Evolutionary conservation across 73 alveolate genomes (phyloP).

Genomic region (Halteria grandinella): DNA sequence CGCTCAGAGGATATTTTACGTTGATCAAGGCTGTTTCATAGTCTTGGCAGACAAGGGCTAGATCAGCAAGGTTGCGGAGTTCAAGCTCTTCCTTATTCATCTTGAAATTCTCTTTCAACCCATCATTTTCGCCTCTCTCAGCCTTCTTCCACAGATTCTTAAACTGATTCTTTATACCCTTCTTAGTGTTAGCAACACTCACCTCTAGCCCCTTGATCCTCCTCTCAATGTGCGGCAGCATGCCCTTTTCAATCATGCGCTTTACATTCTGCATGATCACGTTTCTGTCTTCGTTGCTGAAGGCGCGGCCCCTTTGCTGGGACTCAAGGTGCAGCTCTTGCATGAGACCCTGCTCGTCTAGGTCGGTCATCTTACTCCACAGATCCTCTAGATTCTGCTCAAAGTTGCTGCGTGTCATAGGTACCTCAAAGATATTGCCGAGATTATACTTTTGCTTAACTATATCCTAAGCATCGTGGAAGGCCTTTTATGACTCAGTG

Average conservation of each 20-base stretch:
- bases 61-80: slow-evolving; percentile 36
- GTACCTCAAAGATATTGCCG: slow-evolving; percentile 28
- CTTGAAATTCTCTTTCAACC: slow-evolving; percentile 50
- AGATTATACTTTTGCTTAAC: slow-evolving; percentile 13
- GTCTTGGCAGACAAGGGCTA: slow-evolving; percentile 53
- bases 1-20: slow-evolving; percentile 48
- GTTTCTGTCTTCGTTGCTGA: slow-evolving; percentile 13
- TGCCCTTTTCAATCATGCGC: slow-evolving; percentile 13
- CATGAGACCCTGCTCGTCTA: slow-evolving; percentile 20
- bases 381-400: slow-evolving; percentile 15
- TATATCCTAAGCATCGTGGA: slow-evolving; percentile 21
- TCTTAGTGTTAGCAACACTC: slow-evolving; percentile 32
- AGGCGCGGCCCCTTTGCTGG: slow-evolving; percentile 18
- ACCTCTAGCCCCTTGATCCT: slow-evolving; percentile 42
- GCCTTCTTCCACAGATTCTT: slow-evolving; percentile 40
- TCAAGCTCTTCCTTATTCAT: slow-evolving; percentile 58
- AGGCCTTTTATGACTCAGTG: slow-evolving; percentile 20
- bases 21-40: slow-evolving; percentile 37
- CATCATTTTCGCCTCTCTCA: slow-evolving; percentile 67
- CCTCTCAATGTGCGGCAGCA: slow-evolving; percentile 28
- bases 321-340: slow-evolving; percentile 8
- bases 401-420: slow-evolving; percentile 10
- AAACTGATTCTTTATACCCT: slow-evolving; percentile 49
- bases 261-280: slow-evolving; percentile 3
- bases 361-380: slow-evolving; percentile 14